Base-by-base conservation (phyloP, 805 yeast species). In the Nakazawaea ambrosiae region DNA sequence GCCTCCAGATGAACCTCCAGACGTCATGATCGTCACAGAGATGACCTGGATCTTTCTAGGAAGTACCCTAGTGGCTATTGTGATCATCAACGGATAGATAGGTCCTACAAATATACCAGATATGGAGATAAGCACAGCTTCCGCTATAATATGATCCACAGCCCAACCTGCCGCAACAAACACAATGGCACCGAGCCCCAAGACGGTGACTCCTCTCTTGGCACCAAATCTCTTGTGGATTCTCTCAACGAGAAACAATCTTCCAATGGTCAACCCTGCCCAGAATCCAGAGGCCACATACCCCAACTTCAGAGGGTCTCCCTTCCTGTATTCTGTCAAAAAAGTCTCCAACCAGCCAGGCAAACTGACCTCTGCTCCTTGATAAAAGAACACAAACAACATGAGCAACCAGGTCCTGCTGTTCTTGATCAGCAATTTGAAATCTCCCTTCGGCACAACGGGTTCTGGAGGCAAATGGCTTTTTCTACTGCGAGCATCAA, bases 331-430 rank as follows among this genome's bases (percentile, higher is more conserved):
- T 19, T 67, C 70, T 29, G 76, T 61, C 39, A 82, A 56, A 48
- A 70, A 82, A 3, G 86, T 75, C 33, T 76, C 76, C 15, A 76
- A 60, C 88, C 89, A 81, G 2, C 86, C 80, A 1, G 81, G 87
- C 42, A 81, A 57, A 2, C 81, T 58, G 20, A 81, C 79, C 52
- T 81, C 89, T 2, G 76, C 71, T 5, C 89, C 90, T 46, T 79
- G 72, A 49, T 82, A 81, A 34, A 74, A 63, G 46, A 81, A 70
- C 19, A 79, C 60, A 47, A 70, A 76, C 1, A 65, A 45, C 5
- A 87, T 65, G 44, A 77, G 56, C 2, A 70, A 45, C 65, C 81
- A 60, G 1, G 76, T 62, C 47, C 56, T 37, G 40, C 57, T 41
- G 54, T 63, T 49, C 48, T 53, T 59, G 32, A 73, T 44, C 2